Percentiles rank a stretch among this genome's conserved stretches.
Conservation (phyloP, 1,139 yeast genomes). For the Diutina catenulata region DNA sequence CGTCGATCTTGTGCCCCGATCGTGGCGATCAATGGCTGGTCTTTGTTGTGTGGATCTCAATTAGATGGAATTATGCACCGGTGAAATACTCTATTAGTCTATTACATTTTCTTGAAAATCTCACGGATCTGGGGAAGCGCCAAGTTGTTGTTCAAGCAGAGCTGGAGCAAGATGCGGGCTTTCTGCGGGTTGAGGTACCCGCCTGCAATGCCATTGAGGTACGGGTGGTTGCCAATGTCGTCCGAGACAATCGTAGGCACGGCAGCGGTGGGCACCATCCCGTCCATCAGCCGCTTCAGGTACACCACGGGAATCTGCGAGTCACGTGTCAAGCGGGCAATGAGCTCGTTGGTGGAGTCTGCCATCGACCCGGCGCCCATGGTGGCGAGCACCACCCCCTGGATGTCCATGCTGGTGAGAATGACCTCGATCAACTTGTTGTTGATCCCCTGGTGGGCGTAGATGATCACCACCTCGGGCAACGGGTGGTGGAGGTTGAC, state of each 20-base stretch:
- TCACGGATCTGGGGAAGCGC: constrained; percentile 27
- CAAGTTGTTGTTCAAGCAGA: constrained; percentile 38
- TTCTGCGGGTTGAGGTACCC: constrained; percentile 64
- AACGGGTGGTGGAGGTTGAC: constrained; percentile 10
- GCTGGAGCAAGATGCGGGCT: constrained; percentile 47
- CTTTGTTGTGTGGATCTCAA: too few species aligned
- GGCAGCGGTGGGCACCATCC: constrained; percentile 41
- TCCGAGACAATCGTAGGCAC: constrained; percentile 23
- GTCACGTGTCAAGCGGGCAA: constrained; percentile 10
- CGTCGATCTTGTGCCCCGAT: too few species aligned
- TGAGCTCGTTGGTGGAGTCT: constrained; percentile 32
- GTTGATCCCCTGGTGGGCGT: constrained; percentile 52
- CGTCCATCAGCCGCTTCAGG: constrained; percentile 58
- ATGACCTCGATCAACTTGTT: constrained; percentile 34
- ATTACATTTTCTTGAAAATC: constrained; percentile 20
- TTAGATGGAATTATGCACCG: too few species aligned
- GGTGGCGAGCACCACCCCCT: constrained; percentile 53
- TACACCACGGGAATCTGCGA: constrained; percentile 42
- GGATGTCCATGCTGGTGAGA: constrained; percentile 27
- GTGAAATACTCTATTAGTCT: too few species aligned
- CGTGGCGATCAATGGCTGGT: too few species aligned
- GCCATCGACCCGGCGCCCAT: constrained; percentile 65
- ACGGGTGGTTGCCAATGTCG: background rate
- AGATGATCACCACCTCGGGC: constrained; percentile 40
- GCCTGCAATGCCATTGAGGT: constrained; percentile 34